Evolutionary conservation across 2,329 filamentous ascomycete genomes (phyloP).

Genomic region (Claviceps arundinis): DNA sequence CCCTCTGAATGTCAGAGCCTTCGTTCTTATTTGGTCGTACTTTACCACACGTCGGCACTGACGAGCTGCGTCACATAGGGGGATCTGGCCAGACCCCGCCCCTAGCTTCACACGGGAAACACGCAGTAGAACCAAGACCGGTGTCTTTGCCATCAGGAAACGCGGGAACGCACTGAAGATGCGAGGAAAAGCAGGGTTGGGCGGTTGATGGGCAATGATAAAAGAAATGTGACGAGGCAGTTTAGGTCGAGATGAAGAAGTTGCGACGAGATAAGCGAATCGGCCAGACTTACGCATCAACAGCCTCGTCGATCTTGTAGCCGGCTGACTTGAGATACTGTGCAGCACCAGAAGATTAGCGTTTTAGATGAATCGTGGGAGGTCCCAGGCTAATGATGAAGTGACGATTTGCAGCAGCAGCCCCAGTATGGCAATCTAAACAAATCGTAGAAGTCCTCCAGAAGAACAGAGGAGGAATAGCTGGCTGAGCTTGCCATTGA

Average conservation of each 20-base stretch:
- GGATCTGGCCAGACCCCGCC: slow-evolving; percentile 15
- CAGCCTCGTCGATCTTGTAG: slow-evolving; percentile 39
- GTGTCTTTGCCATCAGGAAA: background rate
- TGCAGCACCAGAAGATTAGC: slow-evolving; percentile 12
- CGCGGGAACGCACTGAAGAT: background rate
- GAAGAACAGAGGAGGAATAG: background rate
- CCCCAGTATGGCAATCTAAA: background rate
- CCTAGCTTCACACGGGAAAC: slow-evolving; percentile 4
- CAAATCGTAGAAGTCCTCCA: background rate
- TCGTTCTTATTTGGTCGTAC: slow-evolving; percentile 26
- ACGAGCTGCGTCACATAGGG: slow-evolving; percentile 17
- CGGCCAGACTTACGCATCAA: slow-evolving; percentile 40
- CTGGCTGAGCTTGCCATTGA: background rate
- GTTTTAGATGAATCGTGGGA: background rate
- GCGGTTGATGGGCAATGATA: background rate
- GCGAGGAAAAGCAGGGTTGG: background rate
- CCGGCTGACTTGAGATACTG: slow-evolving; percentile 35
- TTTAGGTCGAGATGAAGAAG: background rate
- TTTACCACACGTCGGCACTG: slow-evolving; percentile 17
- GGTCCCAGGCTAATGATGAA: background rate
- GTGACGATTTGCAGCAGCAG: background rate
- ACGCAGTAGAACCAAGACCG: background rate
- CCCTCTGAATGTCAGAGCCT: slow-evolving; percentile 14
- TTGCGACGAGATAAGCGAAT: background rate
- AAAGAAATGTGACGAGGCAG: background rate